Base-by-base conservation (phyloP, 1,284 basidiomycete genomes). In the Coniferiporia sulphurascens region DNA sequence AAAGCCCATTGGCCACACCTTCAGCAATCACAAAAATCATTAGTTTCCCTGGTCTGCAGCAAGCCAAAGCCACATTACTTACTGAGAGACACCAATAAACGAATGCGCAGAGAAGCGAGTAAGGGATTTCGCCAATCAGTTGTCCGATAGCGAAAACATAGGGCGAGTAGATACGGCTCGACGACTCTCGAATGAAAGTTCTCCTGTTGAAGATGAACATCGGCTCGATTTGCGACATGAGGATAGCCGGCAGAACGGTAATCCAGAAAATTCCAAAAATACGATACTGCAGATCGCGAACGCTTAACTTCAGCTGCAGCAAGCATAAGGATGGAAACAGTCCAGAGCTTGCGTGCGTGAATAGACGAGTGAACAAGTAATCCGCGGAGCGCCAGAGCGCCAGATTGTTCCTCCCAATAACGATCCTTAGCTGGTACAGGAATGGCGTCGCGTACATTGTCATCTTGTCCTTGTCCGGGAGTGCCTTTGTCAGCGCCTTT, bases 131-230 rank as follows among this genome's bases (percentile, higher is more conserved):
- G 57, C 91, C 89, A 19, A 91, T 70, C 45, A 95, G 77, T 69
- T 94, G 92, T 9, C 86, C 86, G 50, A 91, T 80, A 12, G 92
- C 90, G 69, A 95, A 95, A 50, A 93, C 88, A 61, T 84, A 84
- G 0, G 87, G 86, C 0, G 85, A 88, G 70, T 92, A 92, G 62
- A 89, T 89, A 43, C 85, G 78, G 74, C 85, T 87, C 1, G 86
- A 89, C 0, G 87, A 77, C 73, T 89, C 87, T 71, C 90, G 81
- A 63, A 89, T 82, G 71, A 87, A 88, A 43, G 81, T 83, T 57
- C 74, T 72, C 71, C 93, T 78, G 62, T 89, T 89, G 73, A 87
- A 78, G 68, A 96, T 90, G 78, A 93, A 96, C 75, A 91, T 73
- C 0, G 93, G 92, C 72, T 93, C 88, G 60, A 95, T 86, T 72